phyloP scores from a whole-genome alignment of 116 monocot genomes.

The Cymodocea nodosa region DNA sequence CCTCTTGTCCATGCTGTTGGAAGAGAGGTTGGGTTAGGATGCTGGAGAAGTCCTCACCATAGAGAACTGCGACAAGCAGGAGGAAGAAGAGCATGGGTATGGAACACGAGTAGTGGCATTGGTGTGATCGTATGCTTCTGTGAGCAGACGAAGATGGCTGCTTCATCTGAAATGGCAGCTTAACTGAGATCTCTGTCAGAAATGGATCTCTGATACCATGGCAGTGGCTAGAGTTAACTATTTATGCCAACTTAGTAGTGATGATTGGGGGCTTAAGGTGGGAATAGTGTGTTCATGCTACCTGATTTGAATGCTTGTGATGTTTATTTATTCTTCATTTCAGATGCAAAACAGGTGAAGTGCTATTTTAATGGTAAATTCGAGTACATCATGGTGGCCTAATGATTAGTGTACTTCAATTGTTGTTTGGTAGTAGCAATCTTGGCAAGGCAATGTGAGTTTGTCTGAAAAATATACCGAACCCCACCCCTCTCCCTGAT shows the following conservation, averaged over 20 bases:
- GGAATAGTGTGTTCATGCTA: neutral
- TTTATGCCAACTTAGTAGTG: neutral
- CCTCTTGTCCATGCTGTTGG: neutral
- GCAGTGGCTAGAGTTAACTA: too few species aligned
- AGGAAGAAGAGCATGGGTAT: neutral
- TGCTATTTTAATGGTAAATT: too few species aligned
- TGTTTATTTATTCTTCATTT: too few species aligned
- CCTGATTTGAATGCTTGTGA: neutral
- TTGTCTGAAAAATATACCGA: too few species aligned
- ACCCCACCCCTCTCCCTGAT: too few species aligned
- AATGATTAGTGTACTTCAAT: too few species aligned
- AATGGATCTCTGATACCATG: too few species aligned
- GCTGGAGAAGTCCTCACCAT: slow-evolving; percentile 2
- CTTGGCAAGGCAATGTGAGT: too few species aligned
- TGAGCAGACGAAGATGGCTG: neutral
- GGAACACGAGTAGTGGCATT: neutral
- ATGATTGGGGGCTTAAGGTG: neutral
- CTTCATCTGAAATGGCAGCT: slow-evolving; percentile 4
- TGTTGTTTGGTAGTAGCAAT: too few species aligned
- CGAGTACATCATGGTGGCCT: too few species aligned
- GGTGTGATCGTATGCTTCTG: neutral
- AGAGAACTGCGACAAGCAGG: slow-evolving; percentile 1
- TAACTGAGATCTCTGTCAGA: neutral
- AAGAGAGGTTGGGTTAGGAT: neutral
- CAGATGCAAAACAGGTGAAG: too few species aligned